Base-by-base conservation (phyloP, 202 grass and related monocot species). In the Musa balbisiana region DNA sequence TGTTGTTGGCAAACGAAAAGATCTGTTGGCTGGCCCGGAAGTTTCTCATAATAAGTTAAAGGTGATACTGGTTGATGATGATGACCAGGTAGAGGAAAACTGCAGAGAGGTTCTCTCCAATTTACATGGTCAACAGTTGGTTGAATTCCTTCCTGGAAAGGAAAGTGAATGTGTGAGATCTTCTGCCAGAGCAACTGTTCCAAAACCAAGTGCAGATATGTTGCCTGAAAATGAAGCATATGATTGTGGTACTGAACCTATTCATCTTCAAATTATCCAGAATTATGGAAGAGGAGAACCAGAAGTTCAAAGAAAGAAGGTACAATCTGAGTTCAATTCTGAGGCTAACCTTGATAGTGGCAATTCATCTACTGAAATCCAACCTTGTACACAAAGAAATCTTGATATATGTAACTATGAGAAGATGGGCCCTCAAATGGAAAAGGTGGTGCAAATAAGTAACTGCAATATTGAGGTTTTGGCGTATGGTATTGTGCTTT, bases 401-500 rank as follows among this genome's bases (percentile, higher is more conserved):
- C 69, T 43, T 9, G 56, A 80, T 69, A 67, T 22, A 74, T 84
- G 55, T 19, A 66, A 73, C 64, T 21, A 26, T 63, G 58, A 16
- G 20, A 55, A 73, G n/a, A 63, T 65, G 43, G 71, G 78, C 43
- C 79, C 83, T 74, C 59, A 49, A 62, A 56, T 85, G 64, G 75
- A 64, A 15, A 52, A 82, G 51, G 80, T 86, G 59, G 84, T 80
- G 58, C 10, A 43, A 14, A 50, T 64, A 62, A 43, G 66, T 14
- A 75, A 29, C 16, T 73, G 29, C 27, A 67, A 27, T 17, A 49
- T 82, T 23, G 76, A 86, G 60, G 55, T 73, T 63, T 64, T 86
- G 15, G 76, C 70, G 21, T 82, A 86, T 82, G 84, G 84, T 55
- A 24, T 52, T 9, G 64, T 86, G 9, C 76, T 82, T 80, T 81